Evolutionary conservation across 495 filamentous ascomycete species (phyloP).

Genomic region (Thozetella sp.): DNA sequence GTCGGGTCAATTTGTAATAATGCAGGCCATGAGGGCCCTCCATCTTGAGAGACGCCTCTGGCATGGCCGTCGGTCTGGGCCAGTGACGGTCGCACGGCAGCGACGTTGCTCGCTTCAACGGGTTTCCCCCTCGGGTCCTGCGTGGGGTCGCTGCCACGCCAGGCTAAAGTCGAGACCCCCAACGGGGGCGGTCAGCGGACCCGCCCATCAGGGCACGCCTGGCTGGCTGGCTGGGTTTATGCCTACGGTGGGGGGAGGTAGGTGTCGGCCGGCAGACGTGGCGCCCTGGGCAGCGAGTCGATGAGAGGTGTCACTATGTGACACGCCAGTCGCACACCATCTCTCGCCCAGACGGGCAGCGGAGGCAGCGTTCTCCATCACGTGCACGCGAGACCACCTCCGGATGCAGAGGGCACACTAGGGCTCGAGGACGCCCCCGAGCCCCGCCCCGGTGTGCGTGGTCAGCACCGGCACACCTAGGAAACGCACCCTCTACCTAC

Average conservation of each 20-base stretch:
- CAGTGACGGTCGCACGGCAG: not conserved
- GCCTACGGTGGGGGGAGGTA: too few relatives aligned
- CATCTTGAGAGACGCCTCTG: too few relatives aligned
- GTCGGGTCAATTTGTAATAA: too few relatives aligned
- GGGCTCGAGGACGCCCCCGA: too few relatives aligned
- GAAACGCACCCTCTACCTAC: too few relatives aligned
- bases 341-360: too few relatives aligned
- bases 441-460: too few relatives aligned
- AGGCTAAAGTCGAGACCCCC: not conserved
- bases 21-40: too few relatives aligned
- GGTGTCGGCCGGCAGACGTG: not conserved
- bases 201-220: too few relatives aligned
- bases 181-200: not conserved
- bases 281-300: not conserved
- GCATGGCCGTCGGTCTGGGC: too few relatives aligned
- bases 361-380: not conserved
- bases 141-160: not conserved
- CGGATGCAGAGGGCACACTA: not conserved
- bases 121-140: not conserved
- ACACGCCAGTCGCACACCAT: not conserved
- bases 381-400: not conserved
- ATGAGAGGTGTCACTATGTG: not conserved
- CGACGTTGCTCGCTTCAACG: not conserved
- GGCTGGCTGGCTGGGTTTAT: too few relatives aligned
- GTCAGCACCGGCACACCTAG: too few relatives aligned